Base-by-base conservation (phyloP, 1,284 basidiomycete species). In the Ganoderma lucidum region DNA sequence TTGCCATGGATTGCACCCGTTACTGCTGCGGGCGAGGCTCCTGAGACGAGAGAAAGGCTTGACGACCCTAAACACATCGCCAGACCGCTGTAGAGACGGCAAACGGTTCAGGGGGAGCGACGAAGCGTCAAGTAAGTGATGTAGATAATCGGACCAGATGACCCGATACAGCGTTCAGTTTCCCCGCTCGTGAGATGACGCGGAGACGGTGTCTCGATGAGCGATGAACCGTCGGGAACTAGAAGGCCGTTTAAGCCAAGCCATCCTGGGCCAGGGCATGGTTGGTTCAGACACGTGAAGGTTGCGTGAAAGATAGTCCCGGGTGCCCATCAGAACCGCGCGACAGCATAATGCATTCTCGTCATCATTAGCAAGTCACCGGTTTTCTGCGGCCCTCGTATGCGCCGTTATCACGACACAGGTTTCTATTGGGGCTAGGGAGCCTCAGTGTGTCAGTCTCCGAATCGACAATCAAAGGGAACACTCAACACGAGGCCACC, bases 401-500 rank as follows among this genome's bases (percentile, higher is more conserved):
- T 56, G 30, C 30, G 30, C 53, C 30, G 28, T 56, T 56, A 56
- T 56, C 35, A 56, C 53, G 53, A 56, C 5, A 56, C 14, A 6
- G 4, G 32, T 56, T 56, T 56, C 8, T 56, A 56, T 56, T 56
- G 53, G 9, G 17, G 32, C 15, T 35, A 15, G 6, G 32, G 9
- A 56, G 53, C 30, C 14, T 56, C 53, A 14, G 53, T 56, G 17
- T 32, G 53, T 56, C 53, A 56, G 53, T 19, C 17, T 15, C 3
- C 30, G 53, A 35, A 32, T 56, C 30, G 10, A 19, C 53, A 56
- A 35, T 56, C 53, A 19, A 17, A 32, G 53, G 17, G 30, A 32
- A 56, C 53, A 35, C 53, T 56, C 53, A 56, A 32, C 53, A 56
- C 53, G 53, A 56, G 53, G 53, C 30, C 28, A 56, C 53, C 30